Base-by-base conservation (phyloP, 2,329 filamentous ascomycete species). In the Aspergillus spinulosporus region DNA sequence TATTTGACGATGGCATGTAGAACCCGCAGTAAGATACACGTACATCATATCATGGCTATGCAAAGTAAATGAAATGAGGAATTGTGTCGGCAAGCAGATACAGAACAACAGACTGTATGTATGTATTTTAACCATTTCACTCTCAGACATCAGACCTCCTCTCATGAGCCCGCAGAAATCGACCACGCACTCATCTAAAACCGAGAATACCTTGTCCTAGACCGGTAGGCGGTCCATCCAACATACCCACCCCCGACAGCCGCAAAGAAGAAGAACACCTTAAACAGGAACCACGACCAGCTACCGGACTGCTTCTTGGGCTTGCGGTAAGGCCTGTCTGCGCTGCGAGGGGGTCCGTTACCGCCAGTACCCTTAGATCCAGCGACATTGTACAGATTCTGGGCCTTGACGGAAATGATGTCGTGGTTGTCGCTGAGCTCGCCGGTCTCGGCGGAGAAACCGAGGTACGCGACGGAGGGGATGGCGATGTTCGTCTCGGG, bases 341-440 rank as follows among this genome's bases (percentile, higher is more conserved):
- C 34, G 34, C 39, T 44, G 45, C 45, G 49, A 5, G 44, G n/a
- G 47, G 64, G 57, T 11, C 64, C 66, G 55, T 65, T 60, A 37
- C 65, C 67, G 43, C 49, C 49, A 39, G 42, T 32, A 40, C 28
- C 31, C 44, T 47, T 47, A 26, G 58, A 57, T 6, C 49, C 62
- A 45, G 67, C 61, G 55, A 64, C 46, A 58, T 83, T 86, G 79
- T 97, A 97, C 60, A 99, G 80, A 75, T 97, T 99, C 80, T 88
- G 89, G 56, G 93, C 88, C 62, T 86, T 81, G 66, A 99, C 84
- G 49, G 86, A 88, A 72, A 97, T 86, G 74, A 99, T 95, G 77
- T 99, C 94, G 81, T 97, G 93, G 81, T 96, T 96, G 78, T 99
- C 94, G 75, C 87, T 91, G 63, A 99, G 84, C 79, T 99, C 93